Base-by-base conservation (phyloP, 148 eudicot genomes). In the Nepenthes gracilis region DNA sequence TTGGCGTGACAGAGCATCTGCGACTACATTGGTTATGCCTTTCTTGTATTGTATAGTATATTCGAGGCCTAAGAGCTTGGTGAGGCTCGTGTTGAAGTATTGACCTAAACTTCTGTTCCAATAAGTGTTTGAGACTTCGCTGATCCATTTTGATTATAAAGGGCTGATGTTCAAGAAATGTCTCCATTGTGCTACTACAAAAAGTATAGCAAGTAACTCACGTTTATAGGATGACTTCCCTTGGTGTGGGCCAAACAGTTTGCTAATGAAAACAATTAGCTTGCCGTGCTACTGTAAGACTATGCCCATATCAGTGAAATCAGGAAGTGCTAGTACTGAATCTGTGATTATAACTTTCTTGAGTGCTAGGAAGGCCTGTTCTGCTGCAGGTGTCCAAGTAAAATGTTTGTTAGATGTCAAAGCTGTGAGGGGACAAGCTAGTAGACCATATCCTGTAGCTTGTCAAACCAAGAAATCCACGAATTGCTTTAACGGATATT, bases 191-290 rank as follows among this genome's bases (percentile, higher is more conserved):
- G 53, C 48, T 0, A 71, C 58, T 1, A 12, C 70, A 6, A 40
- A 8, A 0, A 71, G 8, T 0, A 71, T 65, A 1, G 66, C 75
- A 5, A 65, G 7, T 0, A 65, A 6, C 55, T 71, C 75, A 57
- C 55, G 60, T 23, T 65, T 66, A 60, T 66, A 60, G 0, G 50
- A 33, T 1, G 23, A 23, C 23, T 38, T 2, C 0, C 11, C 5
- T 15, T 2, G 9, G 2, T 49, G 49, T 1, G 61, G 51, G 2
- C 32, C 1, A 1, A 51, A 52, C n/a, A 2, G 23, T 23, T 23
- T 65, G 36, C 62, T 65, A 0, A 71, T 34, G 33, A 2, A 71
- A 1, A 70, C 50, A 2, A 71, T 15, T 0, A 66, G 70, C 0
- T 37, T 53, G 1, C 66, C 66, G 1, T 55, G 0, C 12, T 65